phyloP scores from a whole-genome alignment of 345 rosid genomes.

The Hibiscus syriacus region DNA sequence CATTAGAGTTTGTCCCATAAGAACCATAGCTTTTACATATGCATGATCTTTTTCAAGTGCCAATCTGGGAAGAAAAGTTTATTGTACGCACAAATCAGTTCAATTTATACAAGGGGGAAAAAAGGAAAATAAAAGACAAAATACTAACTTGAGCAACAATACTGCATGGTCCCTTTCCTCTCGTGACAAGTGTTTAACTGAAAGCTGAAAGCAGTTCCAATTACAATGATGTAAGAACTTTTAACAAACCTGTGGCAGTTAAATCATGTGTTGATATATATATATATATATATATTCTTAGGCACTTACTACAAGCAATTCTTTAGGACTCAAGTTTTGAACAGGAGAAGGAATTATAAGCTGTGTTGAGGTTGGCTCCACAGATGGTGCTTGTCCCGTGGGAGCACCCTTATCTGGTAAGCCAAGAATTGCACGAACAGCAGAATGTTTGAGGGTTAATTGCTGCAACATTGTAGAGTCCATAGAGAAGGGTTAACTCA shows the following conservation, averaged over 20 bases:
- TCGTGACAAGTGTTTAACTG: slow-evolving; percentile 44
- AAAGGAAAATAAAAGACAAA: too few species aligned
- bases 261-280: slow-evolving; percentile 9
- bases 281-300: neutral
- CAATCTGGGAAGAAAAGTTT: slow-evolving; percentile 35
- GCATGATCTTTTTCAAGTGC: slow-evolving; percentile 77
- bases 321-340: slow-evolving; percentile 42
- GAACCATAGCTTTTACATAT: slow-evolving; percentile 42
- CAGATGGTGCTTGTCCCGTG: slow-evolving; percentile 18
- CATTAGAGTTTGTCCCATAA: slow-evolving; percentile 66
- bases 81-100: neutral
- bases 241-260: neutral
- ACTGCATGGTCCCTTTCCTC: slow-evolving; percentile 49
- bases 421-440: slow-evolving; percentile 55
- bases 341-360: slow-evolving; percentile 25
- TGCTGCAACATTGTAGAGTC: slow-evolving; percentile 42
- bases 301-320: slow-evolving; percentile 56
- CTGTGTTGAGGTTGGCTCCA: slow-evolving; percentile 24
- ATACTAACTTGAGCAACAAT: slow-evolving; percentile 45
- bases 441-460: slow-evolving; percentile 49
- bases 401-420: slow-evolving; percentile 32
- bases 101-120: neutral
- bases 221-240: slow-evolving; percentile 12
- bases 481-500: neutral
- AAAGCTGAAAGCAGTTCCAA: slow-evolving; percentile 50